Evolutionary conservation across 1,284 basidiomycete species (phyloP), one percentile per base, ranked within the genome.

Genomic region (Ganoderma lingzhi): DNA sequence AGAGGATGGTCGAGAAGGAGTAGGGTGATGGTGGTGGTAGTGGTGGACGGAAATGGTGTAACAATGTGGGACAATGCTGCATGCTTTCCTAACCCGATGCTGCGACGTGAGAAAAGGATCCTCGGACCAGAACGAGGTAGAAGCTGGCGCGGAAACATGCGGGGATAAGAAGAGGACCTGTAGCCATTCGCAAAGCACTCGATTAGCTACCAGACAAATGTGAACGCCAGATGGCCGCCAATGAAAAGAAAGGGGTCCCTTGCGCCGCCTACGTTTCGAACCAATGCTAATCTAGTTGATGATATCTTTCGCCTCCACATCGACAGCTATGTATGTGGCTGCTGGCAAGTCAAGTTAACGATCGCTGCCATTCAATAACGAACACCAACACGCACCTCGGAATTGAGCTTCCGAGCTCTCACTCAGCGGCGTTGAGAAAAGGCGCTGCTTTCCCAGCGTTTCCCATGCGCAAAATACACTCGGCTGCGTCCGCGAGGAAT

Each of bases 381-480:
- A 48, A 48, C n/a, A 48, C 45, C n/a, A n/a, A 48, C 45, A 23
- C n/a, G 45, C n/a, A 48, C n/a, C 45, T 48, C 45, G 45, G 45
- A 48, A 48, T 23, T 48, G 19, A 23, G 45, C n/a, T 48, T 48
- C 45, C 45, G 45, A 23, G n/a, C 45, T 10, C 44, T n/a, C n/a
- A 48, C n/a, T 48, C 45, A 48, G n/a, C 45, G 3, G n/a, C n/a
- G 45, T 23, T 23, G 19, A 23, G 45, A 12, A 48, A 48, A 48
- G 45, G 45, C 45, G n/a, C 45, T 23, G 45, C 45, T 48, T 48
- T 48, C n/a, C 19, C n/a, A n/a, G 6, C 45, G 19, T 48, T n/a
- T 9, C n/a, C 45, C n/a, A 10, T 8, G 35, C 35, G n/a, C 45
- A 48, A 48, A 48, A 23, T 8, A 45, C 3, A 48, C n/a, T 10